Evolutionary conservation across 441 rosid species (phyloP).

Genomic region (Sinapis alba): DNA sequence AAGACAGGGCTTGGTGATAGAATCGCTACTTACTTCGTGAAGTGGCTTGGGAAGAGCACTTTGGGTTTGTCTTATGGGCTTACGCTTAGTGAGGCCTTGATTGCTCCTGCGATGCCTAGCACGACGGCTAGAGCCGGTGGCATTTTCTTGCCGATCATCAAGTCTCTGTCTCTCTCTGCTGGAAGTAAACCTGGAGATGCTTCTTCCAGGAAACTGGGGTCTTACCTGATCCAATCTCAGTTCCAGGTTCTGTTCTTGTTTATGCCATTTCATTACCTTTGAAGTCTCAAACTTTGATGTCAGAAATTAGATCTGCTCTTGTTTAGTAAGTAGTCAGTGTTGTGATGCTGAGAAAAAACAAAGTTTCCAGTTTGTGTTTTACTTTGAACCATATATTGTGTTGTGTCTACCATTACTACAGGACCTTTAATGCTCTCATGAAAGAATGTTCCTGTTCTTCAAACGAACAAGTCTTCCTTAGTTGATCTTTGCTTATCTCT

Average conservation of each 20-base stretch:
- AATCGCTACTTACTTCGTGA: slow-evolving; percentile 89
- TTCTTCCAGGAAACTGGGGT: slow-evolving; percentile 73
- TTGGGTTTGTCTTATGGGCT: slow-evolving; percentile 83
- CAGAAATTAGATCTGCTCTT: not conserved
- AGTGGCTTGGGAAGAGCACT: slow-evolving; percentile 86
- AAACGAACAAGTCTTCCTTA: not conserved
- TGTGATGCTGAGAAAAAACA: not conserved
- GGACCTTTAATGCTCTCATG: not conserved
- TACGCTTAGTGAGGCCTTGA: slow-evolving; percentile 81
- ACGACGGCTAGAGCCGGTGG: slow-evolving; percentile 97
- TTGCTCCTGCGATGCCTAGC: slow-evolving; percentile 96
- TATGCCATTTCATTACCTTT: not conserved
- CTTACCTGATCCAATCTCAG: slow-evolving; percentile 78
- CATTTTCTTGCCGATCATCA: slow-evolving; percentile 86
- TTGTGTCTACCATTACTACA: not conserved
- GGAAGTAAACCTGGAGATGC: slow-evolving; percentile 82
- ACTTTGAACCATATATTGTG: not conserved
- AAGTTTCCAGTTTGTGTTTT: slow-evolving; percentile 1
- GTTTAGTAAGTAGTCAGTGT: not conserved
- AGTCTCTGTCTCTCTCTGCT: slow-evolving; percentile 75
- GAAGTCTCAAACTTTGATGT: not conserved
- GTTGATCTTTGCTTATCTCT: not conserved
- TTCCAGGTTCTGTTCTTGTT: slow-evolving; percentile 63
- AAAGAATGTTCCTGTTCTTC: not conserved
- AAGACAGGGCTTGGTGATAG: slow-evolving; percentile 93